phyloP scores from a whole-genome alignment of 768 basidiomycete genomes.

The Naganishia vishniacii region DNA sequence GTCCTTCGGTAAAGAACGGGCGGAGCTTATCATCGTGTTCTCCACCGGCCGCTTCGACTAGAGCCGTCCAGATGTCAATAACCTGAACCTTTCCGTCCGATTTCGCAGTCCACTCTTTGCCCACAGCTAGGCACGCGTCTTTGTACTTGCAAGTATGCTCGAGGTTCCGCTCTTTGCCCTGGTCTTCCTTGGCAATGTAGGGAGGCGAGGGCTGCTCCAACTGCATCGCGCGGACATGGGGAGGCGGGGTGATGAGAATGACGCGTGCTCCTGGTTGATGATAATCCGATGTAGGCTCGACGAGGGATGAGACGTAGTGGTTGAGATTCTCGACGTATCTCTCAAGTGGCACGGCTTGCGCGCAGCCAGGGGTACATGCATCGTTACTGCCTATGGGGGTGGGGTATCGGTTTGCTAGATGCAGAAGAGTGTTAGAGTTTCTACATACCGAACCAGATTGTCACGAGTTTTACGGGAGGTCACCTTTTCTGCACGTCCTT shows the following conservation, averaged over 20 bases:
- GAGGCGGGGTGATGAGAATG: conserved; percentile 78
- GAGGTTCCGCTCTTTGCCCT: conserved; percentile 59
- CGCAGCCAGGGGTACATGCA: conserved; percentile 59
- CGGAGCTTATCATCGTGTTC: conserved; percentile 52
- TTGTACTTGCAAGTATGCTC: conserved; percentile 57
- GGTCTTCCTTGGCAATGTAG: conserved; percentile 39
- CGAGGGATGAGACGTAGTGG: conserved; percentile 61
- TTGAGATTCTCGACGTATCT: conserved; percentile 63
- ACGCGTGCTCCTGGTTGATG: conserved; percentile 69
- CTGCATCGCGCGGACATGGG: conserved; percentile 53
- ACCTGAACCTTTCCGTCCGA: conserved; percentile 6
- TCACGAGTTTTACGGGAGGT: conserved; percentile 66
- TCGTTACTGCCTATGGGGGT: conserved; percentile 59
- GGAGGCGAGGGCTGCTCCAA: neutral
- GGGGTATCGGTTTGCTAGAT: too few species aligned
- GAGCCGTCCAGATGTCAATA: conserved; percentile 62
- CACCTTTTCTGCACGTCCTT: conserved; percentile 52
- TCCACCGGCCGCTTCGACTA: conserved; percentile 54
- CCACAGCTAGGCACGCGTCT: conserved; percentile 58
- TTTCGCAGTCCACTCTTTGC: conserved; percentile 8
- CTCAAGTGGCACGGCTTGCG: conserved; percentile 70
- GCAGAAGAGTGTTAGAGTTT: neutral
- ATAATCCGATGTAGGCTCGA: conserved; percentile 56
- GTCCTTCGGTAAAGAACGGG: conserved; percentile 57
- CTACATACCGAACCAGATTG: conserved; percentile 72